Percentiles rank a stretch among this genome's conserved stretches.
phyloP scores from a whole-genome alignment of 352 stramenopile species.

The Globisporangium solare region DNA sequence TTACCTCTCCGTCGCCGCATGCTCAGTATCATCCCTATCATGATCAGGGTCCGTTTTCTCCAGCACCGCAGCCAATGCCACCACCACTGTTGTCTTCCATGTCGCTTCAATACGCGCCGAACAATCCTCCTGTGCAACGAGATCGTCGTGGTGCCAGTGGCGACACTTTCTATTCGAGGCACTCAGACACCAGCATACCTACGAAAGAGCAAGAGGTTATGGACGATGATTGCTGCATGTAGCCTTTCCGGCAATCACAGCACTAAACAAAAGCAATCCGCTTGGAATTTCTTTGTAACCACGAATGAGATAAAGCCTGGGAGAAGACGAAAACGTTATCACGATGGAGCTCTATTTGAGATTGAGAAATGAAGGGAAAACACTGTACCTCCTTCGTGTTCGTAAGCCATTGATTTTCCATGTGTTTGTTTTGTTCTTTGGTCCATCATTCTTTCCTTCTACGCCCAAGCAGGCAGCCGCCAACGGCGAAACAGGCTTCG shows the following conservation, averaged over 20 bases:
- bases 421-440: too few relatives aligned
- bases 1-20: not conserved
- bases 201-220: not conserved
- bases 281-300: not conserved
- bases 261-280: not conserved
- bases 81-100: not conserved
- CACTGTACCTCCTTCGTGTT: too few relatives aligned
- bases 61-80: not conserved
- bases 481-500: not conserved
- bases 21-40: not conserved
- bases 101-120: not conserved
- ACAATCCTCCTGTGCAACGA: not conserved
- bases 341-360: too few relatives aligned
- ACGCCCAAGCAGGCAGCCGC: constrained; percentile 3
- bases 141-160: not conserved
- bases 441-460: not conserved
- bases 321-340: too few relatives aligned
- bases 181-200: not conserved
- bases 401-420: too few relatives aligned
- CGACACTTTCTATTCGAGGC: not conserved
- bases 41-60: not conserved
- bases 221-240: not conserved
- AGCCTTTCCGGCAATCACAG: not conserved
- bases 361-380: too few relatives aligned
- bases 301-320: too few relatives aligned